Evolutionary conservation across 805 yeast species (phyloP), one percentile per base, ranked within the genome.

Genomic region (Zygosaccharomyces pseudorouxii): DNA sequence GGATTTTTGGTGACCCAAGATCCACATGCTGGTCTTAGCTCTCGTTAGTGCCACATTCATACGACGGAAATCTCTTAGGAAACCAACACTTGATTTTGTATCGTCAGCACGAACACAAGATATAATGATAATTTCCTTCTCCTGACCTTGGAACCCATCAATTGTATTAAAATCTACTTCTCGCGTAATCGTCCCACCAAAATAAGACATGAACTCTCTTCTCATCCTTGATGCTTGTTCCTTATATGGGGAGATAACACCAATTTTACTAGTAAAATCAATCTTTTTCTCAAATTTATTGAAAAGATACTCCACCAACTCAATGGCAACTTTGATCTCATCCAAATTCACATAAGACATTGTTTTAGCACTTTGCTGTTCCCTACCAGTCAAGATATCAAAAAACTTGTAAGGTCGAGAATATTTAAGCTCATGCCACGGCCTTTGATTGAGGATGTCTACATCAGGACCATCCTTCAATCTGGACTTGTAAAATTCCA

Each of bases 91-190:
- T 20, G 76, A 70, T 28, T 59, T 55, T 9, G 67, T 59, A 11
- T 77, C 72, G 42, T 81, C 84, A 0, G 98, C 96, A 59, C 99
- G 79, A 3, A 93, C 99, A 79, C 98, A 92, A 0, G 98, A 89
- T 74, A 93, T 84, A 42, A 93, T 79, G 53, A 93, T 86, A 41
- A 93, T 80, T 54, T 92, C 97, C 66, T 92, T 93, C 63, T 93
- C 99, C 67, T 93, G 98, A 54, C 96, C 97, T 71, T 89, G 99
- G 64, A 90, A 93, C 1, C 98, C 99, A 75, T 93, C 99, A 51
- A 93, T 89, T 0, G 99, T 89, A 62, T 90, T 89, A 69, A 93
- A 89, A 62, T 87, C 95, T 42, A 95, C 80, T 46, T 79, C 82
- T 27, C 78, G 74, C 16, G 76, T 64, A 29, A 92, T 84, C 3